Conservation (phyloP, 495 filamentous ascomycete species). For the Melanomma pulvis-pyrius region DNA sequence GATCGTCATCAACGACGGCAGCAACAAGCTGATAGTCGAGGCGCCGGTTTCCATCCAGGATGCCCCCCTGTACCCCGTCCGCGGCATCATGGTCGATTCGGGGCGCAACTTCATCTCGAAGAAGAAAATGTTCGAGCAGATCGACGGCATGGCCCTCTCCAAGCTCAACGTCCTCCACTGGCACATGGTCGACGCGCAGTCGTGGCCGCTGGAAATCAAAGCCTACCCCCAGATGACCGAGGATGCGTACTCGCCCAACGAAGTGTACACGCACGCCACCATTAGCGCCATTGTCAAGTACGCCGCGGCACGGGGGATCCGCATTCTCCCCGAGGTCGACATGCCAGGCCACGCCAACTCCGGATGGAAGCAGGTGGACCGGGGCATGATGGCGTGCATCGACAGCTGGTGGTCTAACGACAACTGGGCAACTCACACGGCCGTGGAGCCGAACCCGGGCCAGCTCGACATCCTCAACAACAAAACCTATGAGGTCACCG, state of each 20-base stretch:
- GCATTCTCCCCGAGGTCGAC: conserved; percentile 61
- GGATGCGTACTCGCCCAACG: conserved; percentile 56
- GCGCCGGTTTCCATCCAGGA: conserved; percentile 48
- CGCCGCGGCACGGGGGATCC: conserved; percentile 55
- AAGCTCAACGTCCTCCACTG: conserved; percentile 63
- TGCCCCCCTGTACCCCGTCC: conserved; percentile 51
- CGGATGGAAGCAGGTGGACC: conserved; percentile 61
- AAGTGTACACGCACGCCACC: conserved; percentile 49
- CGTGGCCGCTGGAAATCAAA: conserved; percentile 53
- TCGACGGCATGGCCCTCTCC: conserved; percentile 59
- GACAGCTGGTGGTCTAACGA: conserved; percentile 64
- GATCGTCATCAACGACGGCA: conserved; percentile 44
- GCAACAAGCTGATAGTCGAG: conserved; percentile 48
- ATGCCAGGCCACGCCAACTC: conserved; percentile 58
- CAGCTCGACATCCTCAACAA: conserved; percentile 60
- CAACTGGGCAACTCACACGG: conserved; percentile 54
- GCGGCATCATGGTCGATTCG: conserved; percentile 59
- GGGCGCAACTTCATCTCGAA: conserved; percentile 62
- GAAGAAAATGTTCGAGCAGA: conserved; percentile 57
- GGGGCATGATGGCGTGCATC: conserved; percentile 54
- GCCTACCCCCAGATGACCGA: conserved; percentile 57
- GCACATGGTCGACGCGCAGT: conserved; percentile 60
- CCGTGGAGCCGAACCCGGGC: conserved; percentile 60
- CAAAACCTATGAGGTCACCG: conserved; percentile 57
- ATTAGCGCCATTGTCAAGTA: conserved; percentile 55